Conservation (phyloP, 108 stramenopile species). For the Nitzschia sp. region DNA sequence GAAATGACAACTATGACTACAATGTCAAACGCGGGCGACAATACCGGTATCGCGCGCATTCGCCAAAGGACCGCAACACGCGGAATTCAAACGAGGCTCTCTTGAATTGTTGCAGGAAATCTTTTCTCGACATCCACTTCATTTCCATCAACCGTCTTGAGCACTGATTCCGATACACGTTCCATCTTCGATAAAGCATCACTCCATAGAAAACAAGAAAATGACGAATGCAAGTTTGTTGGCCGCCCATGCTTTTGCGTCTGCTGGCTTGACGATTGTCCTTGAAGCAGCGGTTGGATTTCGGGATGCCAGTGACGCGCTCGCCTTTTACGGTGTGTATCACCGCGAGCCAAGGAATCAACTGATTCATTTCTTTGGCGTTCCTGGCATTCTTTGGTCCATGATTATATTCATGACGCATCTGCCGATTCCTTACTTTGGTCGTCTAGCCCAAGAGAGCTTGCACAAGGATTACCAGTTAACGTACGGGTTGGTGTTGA, state of each 20-base stretch:
- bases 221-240: no score
- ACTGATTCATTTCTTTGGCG: conserved; percentile 66
- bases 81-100: no score
- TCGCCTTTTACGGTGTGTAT: conserved; percentile 63
- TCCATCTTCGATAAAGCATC: no score
- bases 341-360: conserved; percentile 65
- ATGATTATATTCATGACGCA: conserved; percentile 32
- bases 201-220: no score
- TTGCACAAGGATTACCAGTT: conserved; percentile 6
- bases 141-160: no score
- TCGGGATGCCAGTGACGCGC: conserved; percentile 32
- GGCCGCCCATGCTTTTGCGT: conserved; percentile 15
- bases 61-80: no score
- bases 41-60: no score
- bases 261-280: conserved; percentile 8
- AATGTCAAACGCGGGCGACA: no score
- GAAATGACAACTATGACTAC: no score
- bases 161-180: no score
- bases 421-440: conserved; percentile 13
- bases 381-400: conserved; percentile 59
- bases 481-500: conserved; percentile 23
- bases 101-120: no score
- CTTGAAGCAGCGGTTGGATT: conserved; percentile 24
- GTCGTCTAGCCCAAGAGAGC: background rate
- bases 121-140: no score